Percentiles rank a stretch among this genome's conserved stretches.
Conservation (phyloP, 345 rosid species). For the Eucalyptus regnans region DNA sequence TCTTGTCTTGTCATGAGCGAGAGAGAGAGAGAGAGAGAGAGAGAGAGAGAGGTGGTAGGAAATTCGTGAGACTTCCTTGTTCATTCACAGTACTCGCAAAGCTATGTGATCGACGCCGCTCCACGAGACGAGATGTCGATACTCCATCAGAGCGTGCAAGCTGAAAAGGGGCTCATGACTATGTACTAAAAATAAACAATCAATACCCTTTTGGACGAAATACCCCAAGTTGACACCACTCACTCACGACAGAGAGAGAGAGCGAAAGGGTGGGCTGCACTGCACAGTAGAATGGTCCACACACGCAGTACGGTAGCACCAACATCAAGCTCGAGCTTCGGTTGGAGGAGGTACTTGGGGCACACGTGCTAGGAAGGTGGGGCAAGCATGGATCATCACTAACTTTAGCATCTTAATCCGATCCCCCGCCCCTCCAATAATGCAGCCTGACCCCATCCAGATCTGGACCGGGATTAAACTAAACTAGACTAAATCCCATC, state of each 20-base stretch:
- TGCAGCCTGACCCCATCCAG: neutral
- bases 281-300: neutral
- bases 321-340: neutral
- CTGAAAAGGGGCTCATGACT: neutral
- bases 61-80: neutral
- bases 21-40: neutral
- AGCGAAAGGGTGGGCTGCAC: neutral
- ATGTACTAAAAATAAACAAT: neutral
- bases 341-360: neutral
- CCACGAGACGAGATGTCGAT: neutral
- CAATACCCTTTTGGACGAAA: neutral
- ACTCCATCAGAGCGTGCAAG: neutral
- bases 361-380: neutral
- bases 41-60: neutral
- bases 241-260: neutral
- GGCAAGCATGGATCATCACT: neutral
- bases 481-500: neutral
- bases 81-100: neutral
- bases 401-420: neutral
- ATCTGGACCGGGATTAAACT: neutral
- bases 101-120: neutral
- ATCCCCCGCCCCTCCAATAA: neutral
- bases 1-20: neutral
- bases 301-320: neutral
- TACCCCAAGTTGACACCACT: neutral